These are phyloP conservation scores for Bothriochloa decipiens DNA, from an alignment of 176 grass and related monocot genomes.

Conservation along the genomic window DNA sequence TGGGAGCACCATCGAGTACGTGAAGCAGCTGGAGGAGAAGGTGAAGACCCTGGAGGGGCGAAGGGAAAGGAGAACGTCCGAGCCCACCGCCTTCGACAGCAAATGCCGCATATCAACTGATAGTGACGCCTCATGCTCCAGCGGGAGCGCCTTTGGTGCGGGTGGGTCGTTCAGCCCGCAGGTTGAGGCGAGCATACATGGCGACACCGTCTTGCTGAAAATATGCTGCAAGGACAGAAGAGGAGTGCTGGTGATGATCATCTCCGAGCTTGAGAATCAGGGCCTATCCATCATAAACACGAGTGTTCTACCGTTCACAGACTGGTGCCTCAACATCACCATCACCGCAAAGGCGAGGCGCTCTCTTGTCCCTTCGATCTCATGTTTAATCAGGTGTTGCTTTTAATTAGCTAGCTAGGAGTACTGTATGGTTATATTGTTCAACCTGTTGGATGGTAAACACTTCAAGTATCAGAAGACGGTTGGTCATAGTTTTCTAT, in stretches of 20 bases:
- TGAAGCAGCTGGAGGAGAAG: conserved; percentile 61
- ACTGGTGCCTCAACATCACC: conserved; percentile 58
- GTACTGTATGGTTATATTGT: background rate
- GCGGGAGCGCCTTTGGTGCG: background rate
- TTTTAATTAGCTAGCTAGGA: background rate
- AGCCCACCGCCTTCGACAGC: conserved; percentile 49
- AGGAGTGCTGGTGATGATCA: conserved; percentile 54
- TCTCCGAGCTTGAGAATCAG: conserved; percentile 61
- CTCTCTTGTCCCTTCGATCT: background rate
- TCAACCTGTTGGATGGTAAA: background rate
- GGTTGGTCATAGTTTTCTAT: background rate
- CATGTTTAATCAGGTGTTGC: background rate
- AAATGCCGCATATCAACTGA: conserved; percentile 43
- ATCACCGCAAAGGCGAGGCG: conserved; percentile 53
- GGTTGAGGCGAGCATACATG: conserved; percentile 55
- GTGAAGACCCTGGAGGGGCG: conserved; percentile 60
- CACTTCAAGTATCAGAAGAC: background rate
- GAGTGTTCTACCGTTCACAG: conserved; percentile 51
- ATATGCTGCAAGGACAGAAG: conserved; percentile 57
- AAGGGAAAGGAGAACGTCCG: conserved; percentile 26
- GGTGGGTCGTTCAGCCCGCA: conserved; percentile 7
- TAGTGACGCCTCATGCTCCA: conserved; percentile 5
- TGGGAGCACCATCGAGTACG: conserved; percentile 57
- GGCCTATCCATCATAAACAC: conserved; percentile 60
- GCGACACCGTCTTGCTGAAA: conserved; percentile 49